Evolutionary conservation across 805 yeast genomes (phyloP), one percentile per base, ranked within the genome.

Genomic region (Barnettozyma vustinii): DNA sequence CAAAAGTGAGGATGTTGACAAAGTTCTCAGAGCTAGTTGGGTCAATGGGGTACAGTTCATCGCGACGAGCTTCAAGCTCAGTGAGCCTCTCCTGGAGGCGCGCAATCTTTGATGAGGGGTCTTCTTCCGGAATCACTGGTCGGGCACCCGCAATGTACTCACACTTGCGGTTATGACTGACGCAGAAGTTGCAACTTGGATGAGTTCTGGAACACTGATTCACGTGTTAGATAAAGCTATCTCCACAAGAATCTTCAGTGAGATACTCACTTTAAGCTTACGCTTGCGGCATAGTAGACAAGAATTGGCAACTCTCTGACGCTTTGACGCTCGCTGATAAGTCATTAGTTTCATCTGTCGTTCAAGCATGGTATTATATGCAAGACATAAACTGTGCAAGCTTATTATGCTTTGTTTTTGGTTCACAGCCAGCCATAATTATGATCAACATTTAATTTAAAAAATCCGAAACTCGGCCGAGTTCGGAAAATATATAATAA

Each of bases 201-300:
- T 39, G 27, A n/a, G 41, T 39, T 39, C 13, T 36, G 5, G 39
- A 36, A 15, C 39, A 36, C 39, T 36, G 6, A 3, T 16, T 18
- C 21, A 9, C 2, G 5, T 18, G 23, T 18, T 18, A 36, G 39
- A 36, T 15, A 36, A 8, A 18, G 39, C 12, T 36, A 18, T 2
- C 9, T 4, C 16, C 16, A 18, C 39, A 36, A 20, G 23, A 36
- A 36, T 12, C 4, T 4, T 16, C 9, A 4, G 19, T 4, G n/a
- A 13, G 9, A 21, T n/a, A 19, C 41, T 19, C 30, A 39, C 27
- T 39, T 39, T 39, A n/a, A 39, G 27, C 18, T 39, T 39, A 20
- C 41, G 25, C 16, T 39, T 39, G 18, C 41, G 41, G 27, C 41
- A 39, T 9, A 39, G 27, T 15, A 39, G 41, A 39, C 41, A 39